A percentile compares a stretch with the other conserved stretches of the same genome.
Conservation (phyloP, 2,329 filamentous ascomycete genomes). For the Arachnopeziza araneosa region DNA sequence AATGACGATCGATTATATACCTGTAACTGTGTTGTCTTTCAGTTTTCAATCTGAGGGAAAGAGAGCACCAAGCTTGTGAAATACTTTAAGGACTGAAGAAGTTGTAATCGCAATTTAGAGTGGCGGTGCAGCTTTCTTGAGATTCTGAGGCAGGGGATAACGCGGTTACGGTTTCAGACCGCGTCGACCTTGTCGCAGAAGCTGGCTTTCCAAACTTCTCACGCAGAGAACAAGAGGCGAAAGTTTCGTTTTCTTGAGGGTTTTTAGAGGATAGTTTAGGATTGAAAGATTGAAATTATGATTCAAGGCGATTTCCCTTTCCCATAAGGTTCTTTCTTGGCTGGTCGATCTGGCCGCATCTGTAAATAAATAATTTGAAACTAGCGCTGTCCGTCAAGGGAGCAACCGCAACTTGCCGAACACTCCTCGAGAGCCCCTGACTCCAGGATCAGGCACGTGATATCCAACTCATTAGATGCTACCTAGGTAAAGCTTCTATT, state of each 20-base stretch:
- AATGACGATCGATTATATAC: conserved; percentile 5
- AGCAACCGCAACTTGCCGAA: not conserved
- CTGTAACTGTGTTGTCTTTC: conserved; percentile 1
- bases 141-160: not conserved
- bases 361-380: not conserved
- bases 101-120: not conserved
- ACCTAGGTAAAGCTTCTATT: too few species aligned
- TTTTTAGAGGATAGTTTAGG: not conserved
- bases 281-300: not conserved
- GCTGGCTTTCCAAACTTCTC: not conserved
- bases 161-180: not conserved
- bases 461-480: not conserved
- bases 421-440: not conserved
- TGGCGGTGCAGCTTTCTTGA: conserved; percentile 1
- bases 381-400: not conserved
- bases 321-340: not conserved
- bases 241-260: not conserved
- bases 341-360: not conserved
- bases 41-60: conserved; percentile 3
- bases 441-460: not conserved
- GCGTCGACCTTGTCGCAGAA: not conserved
- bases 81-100: not conserved
- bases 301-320: too few species aligned
- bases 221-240: not conserved
- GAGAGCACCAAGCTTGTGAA: conserved; percentile 12